Percentiles rank a stretch among this genome's conserved stretches.
Conservation (phyloP, 805 yeast genomes). For the Groenewaldozyma tartarivorans region DNA sequence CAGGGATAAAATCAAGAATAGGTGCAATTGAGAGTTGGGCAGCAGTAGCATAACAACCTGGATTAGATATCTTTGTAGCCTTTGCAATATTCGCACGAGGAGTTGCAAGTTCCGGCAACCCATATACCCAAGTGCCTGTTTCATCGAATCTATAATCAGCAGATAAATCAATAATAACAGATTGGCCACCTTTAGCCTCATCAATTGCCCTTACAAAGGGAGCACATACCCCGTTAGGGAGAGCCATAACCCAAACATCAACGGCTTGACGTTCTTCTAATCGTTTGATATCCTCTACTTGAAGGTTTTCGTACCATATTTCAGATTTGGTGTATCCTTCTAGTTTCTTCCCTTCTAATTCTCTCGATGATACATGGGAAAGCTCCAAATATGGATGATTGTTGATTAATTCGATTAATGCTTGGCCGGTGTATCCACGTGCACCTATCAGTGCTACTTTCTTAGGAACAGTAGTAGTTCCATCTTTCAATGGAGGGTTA, state of each 20-base stretch:
- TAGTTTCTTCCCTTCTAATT: slow-evolving; percentile 76
- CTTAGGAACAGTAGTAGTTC: slow-evolving; percentile 51
- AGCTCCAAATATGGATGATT: slow-evolving; percentile 80
- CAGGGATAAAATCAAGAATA: slow-evolving; percentile 46
- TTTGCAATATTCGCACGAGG: slow-evolving; percentile 54
- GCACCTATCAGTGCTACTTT: slow-evolving; percentile 95
- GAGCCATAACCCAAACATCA: slow-evolving; percentile 98
- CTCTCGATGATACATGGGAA: slow-evolving; percentile 93
- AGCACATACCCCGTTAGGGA: slow-evolving; percentile 91
- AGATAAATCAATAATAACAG: slow-evolving; percentile 82
- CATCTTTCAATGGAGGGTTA: slow-evolving; percentile 62
- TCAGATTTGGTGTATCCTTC: slow-evolving; percentile 79
- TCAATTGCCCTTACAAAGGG: slow-evolving; percentile 38
- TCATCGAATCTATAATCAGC: slow-evolving; percentile 95
- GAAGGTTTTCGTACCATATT: slow-evolving; percentile 75
- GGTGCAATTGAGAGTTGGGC: slow-evolving; percentile 93
- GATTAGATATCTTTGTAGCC: slow-evolving; percentile 84
- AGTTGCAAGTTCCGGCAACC: slow-evolving; percentile 78
- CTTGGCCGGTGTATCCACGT: slow-evolving; percentile 95
- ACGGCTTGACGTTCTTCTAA: slow-evolving; percentile 70
- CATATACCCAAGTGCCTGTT: slow-evolving; percentile 83
- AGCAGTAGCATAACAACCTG: slow-evolving; percentile 99
- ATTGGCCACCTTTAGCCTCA: slow-evolving; percentile 38
- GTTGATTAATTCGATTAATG: slow-evolving; percentile 77
- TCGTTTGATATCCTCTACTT: slow-evolving; percentile 71